Percentiles rank a stretch among this genome's conserved stretches.
phyloP scores from a whole-genome alignment of 768 basidiomycete genomes.

The Leccinum obscurum region DNA sequence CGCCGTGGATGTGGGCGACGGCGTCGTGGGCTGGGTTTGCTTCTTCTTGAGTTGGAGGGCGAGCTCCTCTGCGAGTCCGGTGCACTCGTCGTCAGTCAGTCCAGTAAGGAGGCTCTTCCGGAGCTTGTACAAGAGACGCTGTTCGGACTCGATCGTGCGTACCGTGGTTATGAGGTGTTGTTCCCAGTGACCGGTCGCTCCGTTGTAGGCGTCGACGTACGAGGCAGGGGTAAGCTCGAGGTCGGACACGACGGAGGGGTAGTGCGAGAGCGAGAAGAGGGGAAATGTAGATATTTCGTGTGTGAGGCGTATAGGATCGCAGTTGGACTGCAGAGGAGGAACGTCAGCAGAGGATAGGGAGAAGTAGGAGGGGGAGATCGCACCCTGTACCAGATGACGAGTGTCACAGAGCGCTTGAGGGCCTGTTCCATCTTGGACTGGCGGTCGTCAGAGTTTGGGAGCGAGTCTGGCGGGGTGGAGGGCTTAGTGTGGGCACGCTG shows the following conservation, averaged over 20 bases:
- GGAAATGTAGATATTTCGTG: slow-evolving; percentile 64
- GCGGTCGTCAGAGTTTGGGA: slow-evolving; percentile 20
- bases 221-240: slow-evolving; percentile 51
- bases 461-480: slow-evolving; percentile 11
- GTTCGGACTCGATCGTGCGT: slow-evolving; percentile 56
- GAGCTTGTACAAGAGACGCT: slow-evolving; percentile 61
- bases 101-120: slow-evolving; percentile 60
- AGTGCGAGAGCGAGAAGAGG: slow-evolving; percentile 56
- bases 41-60: slow-evolving; percentile 41
- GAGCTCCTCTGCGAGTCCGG: slow-evolving; percentile 56
- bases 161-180: slow-evolving; percentile 63
- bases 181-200: slow-evolving; percentile 59
- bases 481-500: slow-evolving; percentile 14
- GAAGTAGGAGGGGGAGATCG: slow-evolving; percentile 5
- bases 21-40: slow-evolving; percentile 2
- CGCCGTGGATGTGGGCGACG: slow-evolving; percentile 11
- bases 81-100: slow-evolving; percentile 56
- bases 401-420: slow-evolving; percentile 55
- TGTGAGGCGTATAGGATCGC: slow-evolving; percentile 57
- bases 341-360: slow-evolving; percentile 5
- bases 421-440: slow-evolving; percentile 38
- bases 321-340: slow-evolving; percentile 39
- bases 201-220: slow-evolving; percentile 63
- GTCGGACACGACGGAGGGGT: slow-evolving; percentile 52
- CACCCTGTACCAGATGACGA: slow-evolving; percentile 73